These are phyloP conservation scores for Ophiocordyceps camponoti-floridani DNA, from an alignment of 2,329 filamentous ascomycete genomes.

Conservation along the genomic window DNA sequence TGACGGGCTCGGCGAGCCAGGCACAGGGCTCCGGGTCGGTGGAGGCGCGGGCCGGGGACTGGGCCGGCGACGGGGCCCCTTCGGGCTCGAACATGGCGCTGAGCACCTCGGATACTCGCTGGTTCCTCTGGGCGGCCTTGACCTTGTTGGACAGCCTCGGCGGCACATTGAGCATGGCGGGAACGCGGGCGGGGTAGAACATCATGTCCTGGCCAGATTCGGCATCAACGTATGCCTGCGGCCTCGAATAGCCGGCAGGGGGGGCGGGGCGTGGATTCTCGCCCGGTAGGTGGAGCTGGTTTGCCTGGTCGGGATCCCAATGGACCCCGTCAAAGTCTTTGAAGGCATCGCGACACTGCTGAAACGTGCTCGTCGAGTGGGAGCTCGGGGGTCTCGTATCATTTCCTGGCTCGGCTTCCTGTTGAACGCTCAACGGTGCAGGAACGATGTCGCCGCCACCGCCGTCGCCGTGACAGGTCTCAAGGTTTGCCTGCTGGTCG, in stretches of 20 bases:
- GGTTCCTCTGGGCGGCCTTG: slow-evolving; percentile 43
- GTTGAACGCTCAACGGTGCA: not conserved
- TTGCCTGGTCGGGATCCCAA: slow-evolving; percentile 36
- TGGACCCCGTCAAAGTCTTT: slow-evolving; percentile 71
- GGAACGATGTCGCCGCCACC: slow-evolving; percentile 2
- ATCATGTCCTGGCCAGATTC: slow-evolving; percentile 65
- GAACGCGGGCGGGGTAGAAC: slow-evolving; percentile 89
- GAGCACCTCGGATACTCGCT: slow-evolving; percentile 57
- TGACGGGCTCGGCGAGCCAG: slow-evolving; percentile 29
- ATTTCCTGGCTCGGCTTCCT: slow-evolving; percentile 2
- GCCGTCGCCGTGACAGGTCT: slow-evolving; percentile 2
- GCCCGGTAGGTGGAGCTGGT: slow-evolving; percentile 7
- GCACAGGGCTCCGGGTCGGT: slow-evolving; percentile 5
- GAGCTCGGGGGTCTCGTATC: slow-evolving; percentile 21
- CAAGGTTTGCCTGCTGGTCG: slow-evolving; percentile 7
- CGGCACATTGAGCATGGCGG: slow-evolving; percentile 81
- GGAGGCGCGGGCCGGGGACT: not conserved
- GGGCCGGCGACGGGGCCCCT: slow-evolving; percentile 1
- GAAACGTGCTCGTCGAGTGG: slow-evolving; percentile 41
- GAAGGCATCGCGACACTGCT: slow-evolving; percentile 51
- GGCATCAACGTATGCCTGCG: slow-evolving; percentile 43
- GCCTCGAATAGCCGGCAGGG: slow-evolving; percentile 13
- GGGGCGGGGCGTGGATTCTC: slow-evolving; percentile 8
- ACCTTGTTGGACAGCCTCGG: slow-evolving; percentile 67
- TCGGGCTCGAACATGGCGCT: slow-evolving; percentile 31